Conservation (phyloP, 225 moss, liverwort and hornwort genomes). For the Climacium dendroides region DNA sequence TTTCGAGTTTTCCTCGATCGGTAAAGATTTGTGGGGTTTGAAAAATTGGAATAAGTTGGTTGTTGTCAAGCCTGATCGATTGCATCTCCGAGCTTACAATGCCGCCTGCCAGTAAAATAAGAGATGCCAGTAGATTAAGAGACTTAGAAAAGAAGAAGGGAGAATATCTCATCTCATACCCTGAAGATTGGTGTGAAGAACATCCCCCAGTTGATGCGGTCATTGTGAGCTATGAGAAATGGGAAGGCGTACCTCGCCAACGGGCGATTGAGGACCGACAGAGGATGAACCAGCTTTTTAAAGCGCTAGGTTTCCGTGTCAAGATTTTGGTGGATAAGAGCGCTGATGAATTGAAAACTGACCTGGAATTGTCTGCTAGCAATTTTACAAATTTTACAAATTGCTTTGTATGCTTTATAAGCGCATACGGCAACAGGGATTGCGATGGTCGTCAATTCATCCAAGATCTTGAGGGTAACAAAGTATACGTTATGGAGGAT, state of each 20-base stretch:
- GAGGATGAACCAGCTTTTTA: not conserved
- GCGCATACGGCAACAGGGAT: not conserved
- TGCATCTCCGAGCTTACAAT: not conserved
- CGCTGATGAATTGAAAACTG: not conserved
- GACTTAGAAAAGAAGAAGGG: not conserved
- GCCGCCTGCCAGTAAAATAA: not conserved
- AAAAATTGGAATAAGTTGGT: not conserved
- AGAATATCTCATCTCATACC: not conserved
- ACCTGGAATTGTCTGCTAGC: not conserved
- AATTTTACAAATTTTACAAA: not conserved
- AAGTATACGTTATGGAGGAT: slow-evolving; percentile 6
- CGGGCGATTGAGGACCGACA: not conserved
- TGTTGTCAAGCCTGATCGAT: not conserved
- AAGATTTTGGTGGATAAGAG: not conserved
- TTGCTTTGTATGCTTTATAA: slow-evolving; percentile 27
- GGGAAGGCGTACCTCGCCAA: not conserved
- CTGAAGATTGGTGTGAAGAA: not conserved
- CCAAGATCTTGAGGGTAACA: not conserved
- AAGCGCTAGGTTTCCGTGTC: not conserved
- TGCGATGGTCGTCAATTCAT: slow-evolving; percentile 6
- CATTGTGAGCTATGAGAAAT: slow-evolving; percentile 7
- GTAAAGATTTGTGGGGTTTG: not conserved
- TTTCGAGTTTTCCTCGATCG: not conserved
- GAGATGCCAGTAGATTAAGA: not conserved
- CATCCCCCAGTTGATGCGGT: not conserved